Percentiles rank a stretch among this genome's conserved stretches.
phyloP scores from a whole-genome alignment of 2,329 filamentous ascomycete species.

The Sphaerulina vaccinii region DNA sequence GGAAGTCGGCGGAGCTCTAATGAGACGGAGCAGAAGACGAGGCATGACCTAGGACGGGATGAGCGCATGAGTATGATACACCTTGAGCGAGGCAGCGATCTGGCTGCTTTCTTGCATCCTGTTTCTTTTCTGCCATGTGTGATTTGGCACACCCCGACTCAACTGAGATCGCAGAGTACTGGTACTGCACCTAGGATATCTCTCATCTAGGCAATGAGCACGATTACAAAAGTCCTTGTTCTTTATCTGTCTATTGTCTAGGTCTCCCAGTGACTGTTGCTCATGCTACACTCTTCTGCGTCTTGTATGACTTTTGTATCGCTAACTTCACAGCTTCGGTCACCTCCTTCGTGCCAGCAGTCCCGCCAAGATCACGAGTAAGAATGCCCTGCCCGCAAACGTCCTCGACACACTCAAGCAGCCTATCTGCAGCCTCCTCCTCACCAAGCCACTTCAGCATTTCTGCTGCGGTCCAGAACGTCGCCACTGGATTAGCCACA shows the following conservation, averaged over 20 bases:
- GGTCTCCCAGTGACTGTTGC: not conserved
- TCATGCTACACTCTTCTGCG: conserved; percentile 7
- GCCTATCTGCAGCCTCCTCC: conserved; percentile 48
- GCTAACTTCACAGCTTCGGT: conserved; percentile 45
- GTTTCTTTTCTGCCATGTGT: conserved; percentile 4
- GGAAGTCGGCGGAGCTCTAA: not conserved
- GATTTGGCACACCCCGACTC: too few species aligned
- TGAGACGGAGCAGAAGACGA: too few species aligned
- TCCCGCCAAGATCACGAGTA: conserved; percentile 56
- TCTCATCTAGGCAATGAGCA: conserved; percentile 1
- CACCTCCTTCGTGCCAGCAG: conserved; percentile 42
- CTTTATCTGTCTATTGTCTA: not conserved
- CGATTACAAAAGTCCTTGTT: not conserved
- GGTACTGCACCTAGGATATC: conserved; percentile 5
- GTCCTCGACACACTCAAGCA: conserved; percentile 55
- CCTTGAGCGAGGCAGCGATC: conserved; percentile 2
- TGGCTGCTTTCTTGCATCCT: conserved; percentile 9
- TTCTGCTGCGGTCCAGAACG: conserved; percentile 60
- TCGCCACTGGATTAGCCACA: conserved; percentile 61
- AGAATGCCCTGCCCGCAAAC: conserved; percentile 54
- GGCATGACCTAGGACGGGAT: not conserved
- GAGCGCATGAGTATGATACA: conserved; percentile 9
- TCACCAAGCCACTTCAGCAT: conserved; percentile 60
- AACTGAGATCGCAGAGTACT: not conserved
- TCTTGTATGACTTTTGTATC: conserved; percentile 31